Evolutionary conservation across 2,329 filamentous ascomycete genomes (phyloP).

Genomic region (Neopestalotiopsis rosae): DNA sequence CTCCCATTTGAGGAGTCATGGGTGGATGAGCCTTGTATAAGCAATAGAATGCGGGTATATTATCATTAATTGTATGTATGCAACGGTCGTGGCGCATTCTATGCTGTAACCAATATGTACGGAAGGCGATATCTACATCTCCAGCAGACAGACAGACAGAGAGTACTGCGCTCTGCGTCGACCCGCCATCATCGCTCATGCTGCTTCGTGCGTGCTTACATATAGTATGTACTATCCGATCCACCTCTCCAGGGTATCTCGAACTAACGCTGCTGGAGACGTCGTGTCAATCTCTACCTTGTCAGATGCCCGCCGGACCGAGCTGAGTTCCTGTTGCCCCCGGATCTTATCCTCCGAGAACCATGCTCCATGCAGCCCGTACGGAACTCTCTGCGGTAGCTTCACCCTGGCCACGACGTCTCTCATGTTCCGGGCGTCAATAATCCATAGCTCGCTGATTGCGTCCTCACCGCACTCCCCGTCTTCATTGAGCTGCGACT

Average conservation of each 20-base stretch:
- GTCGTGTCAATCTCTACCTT: conserved; percentile 29
- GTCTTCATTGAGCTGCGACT: conserved; percentile 61
- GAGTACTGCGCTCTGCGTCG: too few species aligned
- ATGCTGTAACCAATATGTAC: too few species aligned
- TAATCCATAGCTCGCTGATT: conserved; percentile 69
- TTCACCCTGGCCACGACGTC: conserved; percentile 62
- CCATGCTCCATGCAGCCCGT: conserved; percentile 71
- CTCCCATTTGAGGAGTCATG: too few species aligned
- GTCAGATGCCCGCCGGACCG: conserved; percentile 25
- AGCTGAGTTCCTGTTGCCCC: conserved; percentile 45
- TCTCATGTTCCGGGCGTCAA: conserved; percentile 68
- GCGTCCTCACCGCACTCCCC: conserved; percentile 51
- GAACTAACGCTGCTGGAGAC: conserved; percentile 29
- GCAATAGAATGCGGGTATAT: too few species aligned
- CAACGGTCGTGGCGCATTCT: too few species aligned
- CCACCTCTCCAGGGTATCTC: conserved; percentile 29
- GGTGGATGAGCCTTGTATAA: too few species aligned
- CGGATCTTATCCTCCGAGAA: conserved; percentile 59
- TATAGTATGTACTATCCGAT: conserved; percentile 24
- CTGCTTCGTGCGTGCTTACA: too few species aligned
- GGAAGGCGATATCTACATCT: too few species aligned
- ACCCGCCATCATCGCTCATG: too few species aligned
- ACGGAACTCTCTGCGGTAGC: conserved; percentile 71
- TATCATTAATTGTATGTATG: too few species aligned
- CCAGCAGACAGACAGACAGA: too few species aligned